phyloP scores from a whole-genome alignment of 768 basidiomycete species.

The Tulasnella sp. region DNA sequence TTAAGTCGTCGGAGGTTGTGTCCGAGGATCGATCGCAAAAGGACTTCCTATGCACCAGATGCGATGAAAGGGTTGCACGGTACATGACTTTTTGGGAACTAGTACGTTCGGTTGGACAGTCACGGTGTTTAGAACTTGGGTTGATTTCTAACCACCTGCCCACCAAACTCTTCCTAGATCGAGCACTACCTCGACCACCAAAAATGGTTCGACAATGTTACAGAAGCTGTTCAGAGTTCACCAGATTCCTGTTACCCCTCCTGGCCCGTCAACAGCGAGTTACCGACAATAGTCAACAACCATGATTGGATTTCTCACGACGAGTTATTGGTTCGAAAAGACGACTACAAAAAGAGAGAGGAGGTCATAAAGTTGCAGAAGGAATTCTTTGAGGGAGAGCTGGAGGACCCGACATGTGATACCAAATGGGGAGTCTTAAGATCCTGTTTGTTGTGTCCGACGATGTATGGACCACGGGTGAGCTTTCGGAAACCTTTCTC shows the following conservation, averaged over 20 bases:
- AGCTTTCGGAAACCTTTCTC: background rate
- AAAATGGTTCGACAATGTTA: background rate
- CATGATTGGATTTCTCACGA: background rate
- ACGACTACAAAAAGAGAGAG: background rate
- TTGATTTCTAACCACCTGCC: background rate
- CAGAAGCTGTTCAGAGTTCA: background rate
- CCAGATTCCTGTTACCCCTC: background rate
- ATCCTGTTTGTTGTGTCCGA: background rate
- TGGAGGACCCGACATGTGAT: background rate
- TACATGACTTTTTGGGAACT: background rate
- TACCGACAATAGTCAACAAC: background rate
- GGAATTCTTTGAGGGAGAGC: background rate
- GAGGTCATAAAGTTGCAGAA: background rate
- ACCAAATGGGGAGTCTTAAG: background rate
- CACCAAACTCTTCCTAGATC: background rate
- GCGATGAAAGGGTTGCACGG: background rate
- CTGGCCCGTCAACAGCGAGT: background rate
- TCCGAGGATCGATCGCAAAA: background rate
- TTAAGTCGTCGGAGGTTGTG: background rate
- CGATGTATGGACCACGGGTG: background rate
- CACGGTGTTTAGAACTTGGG: background rate
- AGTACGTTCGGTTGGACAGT: background rate
- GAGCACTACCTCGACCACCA: background rate
- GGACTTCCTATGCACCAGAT: background rate
- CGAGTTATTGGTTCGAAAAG: background rate